A percentile compares a stretch with the other conserved stretches of the same genome.
Evolutionary conservation across 306 rosid genomes (phyloP).

Genomic region (Citrullus colocynthis): DNA sequence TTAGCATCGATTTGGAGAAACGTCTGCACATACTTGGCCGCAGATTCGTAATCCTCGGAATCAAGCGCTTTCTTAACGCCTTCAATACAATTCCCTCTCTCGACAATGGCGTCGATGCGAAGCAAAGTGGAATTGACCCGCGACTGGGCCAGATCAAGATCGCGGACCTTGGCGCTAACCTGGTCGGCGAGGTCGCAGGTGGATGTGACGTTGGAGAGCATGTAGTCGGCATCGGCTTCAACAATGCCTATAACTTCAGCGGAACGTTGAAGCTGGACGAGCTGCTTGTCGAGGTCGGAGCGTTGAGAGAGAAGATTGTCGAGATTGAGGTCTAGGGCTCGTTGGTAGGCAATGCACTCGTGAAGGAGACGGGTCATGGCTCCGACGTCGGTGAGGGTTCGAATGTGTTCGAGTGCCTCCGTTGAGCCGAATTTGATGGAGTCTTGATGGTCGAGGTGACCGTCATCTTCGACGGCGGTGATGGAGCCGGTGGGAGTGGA

Average conservation of each 20-base stretch:
- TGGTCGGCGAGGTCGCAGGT: slow-evolving; percentile 44
- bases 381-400: slow-evolving; percentile 36
- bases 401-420: slow-evolving; percentile 28
- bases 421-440: slow-evolving; percentile 33
- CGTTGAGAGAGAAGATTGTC: slow-evolving; percentile 68
- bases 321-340: slow-evolving; percentile 48
- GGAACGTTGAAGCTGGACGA: slow-evolving; percentile 49
- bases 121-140: slow-evolving; percentile 65
- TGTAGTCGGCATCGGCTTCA: slow-evolving; percentile 47
- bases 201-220: slow-evolving; percentile 32
- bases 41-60: slow-evolving; percentile 55
- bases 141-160: slow-evolving; percentile 86
- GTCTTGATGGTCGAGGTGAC: slow-evolving; percentile 11
- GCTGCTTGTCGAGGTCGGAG: slow-evolving; percentile 63
- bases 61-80: slow-evolving; percentile 59
- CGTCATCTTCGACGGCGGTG: slow-evolving; percentile 11
- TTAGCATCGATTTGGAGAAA: slow-evolving; percentile 61
- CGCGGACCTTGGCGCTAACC: slow-evolving; percentile 65
- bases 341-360: slow-evolving; percentile 48
- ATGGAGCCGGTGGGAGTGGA: slow-evolving; percentile 29
- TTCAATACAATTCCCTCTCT: slow-evolving; percentile 61
- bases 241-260: slow-evolving; percentile 64
- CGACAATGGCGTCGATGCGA: slow-evolving; percentile 76
- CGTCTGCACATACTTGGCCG: slow-evolving; percentile 43
- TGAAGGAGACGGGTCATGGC: slow-evolving; percentile 56